phyloP scores from a whole-genome alignment of 2,329 filamentous ascomycete species.

The Microcyclosporella mali region DNA sequence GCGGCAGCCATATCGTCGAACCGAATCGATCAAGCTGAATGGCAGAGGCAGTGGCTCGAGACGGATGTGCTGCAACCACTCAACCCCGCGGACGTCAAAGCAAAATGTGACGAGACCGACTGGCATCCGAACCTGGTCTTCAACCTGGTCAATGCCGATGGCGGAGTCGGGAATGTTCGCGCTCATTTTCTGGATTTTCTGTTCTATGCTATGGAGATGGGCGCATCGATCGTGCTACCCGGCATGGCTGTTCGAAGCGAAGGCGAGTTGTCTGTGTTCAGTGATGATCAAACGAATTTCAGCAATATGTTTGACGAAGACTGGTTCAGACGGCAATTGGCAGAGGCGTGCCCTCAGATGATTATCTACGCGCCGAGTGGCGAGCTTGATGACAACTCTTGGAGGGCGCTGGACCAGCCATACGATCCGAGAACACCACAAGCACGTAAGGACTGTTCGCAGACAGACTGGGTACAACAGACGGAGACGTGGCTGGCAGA shows the following conservation, averaged over 20 bases:
- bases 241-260: slow-evolving; percentile 6
- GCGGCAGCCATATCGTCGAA: no score
- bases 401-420: no score
- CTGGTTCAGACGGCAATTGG: slow-evolving; percentile 13
- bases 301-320: slow-evolving; percentile 17
- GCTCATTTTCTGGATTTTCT: slow-evolving; percentile 42
- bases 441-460: no score
- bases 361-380: slow-evolving; percentile 10
- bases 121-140: slow-evolving; percentile 39
- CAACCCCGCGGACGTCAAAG: slow-evolving; percentile 10
- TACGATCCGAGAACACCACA: no score
- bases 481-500: slow-evolving; percentile 1
- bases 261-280: slow-evolving; percentile 4
- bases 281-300: slow-evolving; percentile 6
- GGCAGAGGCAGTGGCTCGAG: slow-evolving; percentile 11
- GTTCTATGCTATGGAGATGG: slow-evolving; percentile 44
- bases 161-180: slow-evolving; percentile 39
- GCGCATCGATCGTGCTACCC: slow-evolving; percentile 29
- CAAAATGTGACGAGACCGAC: slow-evolving; percentile 30
- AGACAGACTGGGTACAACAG: background rate
- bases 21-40: background rate
- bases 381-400: no score
- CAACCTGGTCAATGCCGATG: slow-evolving; percentile 36
- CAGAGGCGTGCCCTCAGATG: slow-evolving; percentile 18
- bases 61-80: slow-evolving; percentile 12